These are phyloP conservation scores for Karstenula rhodostoma DNA, from an alignment of 2,329 filamentous ascomycete genomes.

Conservation along the genomic window DNA sequence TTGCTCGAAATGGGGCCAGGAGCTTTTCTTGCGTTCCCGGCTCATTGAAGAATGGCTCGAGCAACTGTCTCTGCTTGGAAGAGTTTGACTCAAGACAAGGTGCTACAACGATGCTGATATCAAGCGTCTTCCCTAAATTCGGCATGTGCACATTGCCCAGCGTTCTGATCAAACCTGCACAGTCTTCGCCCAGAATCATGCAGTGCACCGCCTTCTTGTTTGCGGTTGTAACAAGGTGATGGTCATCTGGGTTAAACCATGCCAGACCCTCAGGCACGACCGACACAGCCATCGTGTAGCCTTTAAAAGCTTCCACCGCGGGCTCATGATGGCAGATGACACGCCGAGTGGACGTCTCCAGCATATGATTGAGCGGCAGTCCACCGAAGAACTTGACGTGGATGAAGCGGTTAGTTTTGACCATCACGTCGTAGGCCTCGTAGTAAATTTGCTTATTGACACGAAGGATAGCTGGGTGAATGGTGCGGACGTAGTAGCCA, in stretches of 20 bases:
- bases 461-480: neutral
- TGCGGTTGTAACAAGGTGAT: neutral
- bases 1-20: neutral
- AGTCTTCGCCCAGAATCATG: slow-evolving; percentile 8
- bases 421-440: slow-evolving; percentile 2
- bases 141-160: neutral
- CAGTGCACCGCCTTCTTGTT: neutral
- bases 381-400: neutral
- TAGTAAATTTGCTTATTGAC: neutral
- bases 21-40: neutral
- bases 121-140: neutral
- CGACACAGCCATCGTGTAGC: slow-evolving; percentile 2
- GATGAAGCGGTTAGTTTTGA: slow-evolving; percentile 7
- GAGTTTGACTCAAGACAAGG: neutral
- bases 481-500: slow-evolving; percentile 1
- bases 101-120: neutral
- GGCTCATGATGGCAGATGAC: neutral
- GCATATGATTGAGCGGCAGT: neutral
- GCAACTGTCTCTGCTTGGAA: neutral
- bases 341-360: neutral
- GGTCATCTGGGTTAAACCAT: neutral
- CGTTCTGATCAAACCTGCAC: neutral
- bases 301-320: slow-evolving; percentile 1
- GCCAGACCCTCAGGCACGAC: neutral
- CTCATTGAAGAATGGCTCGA: neutral